Base-by-base conservation (phyloP, 805 yeast species). In the Wickerhamomyces silvicola region DNA sequence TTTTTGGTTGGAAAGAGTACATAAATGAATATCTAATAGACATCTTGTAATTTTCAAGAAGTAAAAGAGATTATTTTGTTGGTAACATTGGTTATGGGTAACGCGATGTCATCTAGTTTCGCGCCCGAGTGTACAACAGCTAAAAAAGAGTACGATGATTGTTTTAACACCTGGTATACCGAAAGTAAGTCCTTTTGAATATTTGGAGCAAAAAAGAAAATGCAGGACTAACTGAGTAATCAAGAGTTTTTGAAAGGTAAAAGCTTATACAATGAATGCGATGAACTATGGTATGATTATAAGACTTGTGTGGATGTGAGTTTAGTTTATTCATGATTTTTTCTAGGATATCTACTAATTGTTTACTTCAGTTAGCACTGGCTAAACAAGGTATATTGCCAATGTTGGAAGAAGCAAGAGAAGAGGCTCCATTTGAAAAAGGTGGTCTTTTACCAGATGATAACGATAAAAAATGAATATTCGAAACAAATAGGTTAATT, bases 121-220 rank as follows among this genome's bases (percentile, higher is more conserved):
- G 97, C 98, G 22, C 96, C 97, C 17, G 97, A 92, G 62, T 92
- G 98, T 60, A 85, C 94, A 15, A 82, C 76, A 22, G 72, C 81
- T 36, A 92, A 92, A 59, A 75, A 76, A 46, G 74, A 77, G 49
- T 92, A 92, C 52, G 97, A 92, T 54, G 81, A 78, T 50, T 92
- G 98, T 57, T 92, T 92, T 64, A 88, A 87, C 59, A 72, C 72
- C 43, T 88, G 98, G 98, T 92, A 92, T 56, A 78, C 92, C 5
- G 97, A 92, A 46, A 82, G 73, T 68, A 41, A 30, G 72, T 62
- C 5, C 14, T 13, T 6, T 18, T 21, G 7, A 8, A 8, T 15
- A 11, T 12, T 10, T 11, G 20, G 16, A n/a, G 15, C 11, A 37
- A 10, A 10, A 14, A 4, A 8, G 11, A n/a, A 15, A 10, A 21